These are phyloP conservation scores for Globisporangium abappressorium DNA, from an alignment of 352 stramenopile species.

Conservation along the genomic window DNA sequence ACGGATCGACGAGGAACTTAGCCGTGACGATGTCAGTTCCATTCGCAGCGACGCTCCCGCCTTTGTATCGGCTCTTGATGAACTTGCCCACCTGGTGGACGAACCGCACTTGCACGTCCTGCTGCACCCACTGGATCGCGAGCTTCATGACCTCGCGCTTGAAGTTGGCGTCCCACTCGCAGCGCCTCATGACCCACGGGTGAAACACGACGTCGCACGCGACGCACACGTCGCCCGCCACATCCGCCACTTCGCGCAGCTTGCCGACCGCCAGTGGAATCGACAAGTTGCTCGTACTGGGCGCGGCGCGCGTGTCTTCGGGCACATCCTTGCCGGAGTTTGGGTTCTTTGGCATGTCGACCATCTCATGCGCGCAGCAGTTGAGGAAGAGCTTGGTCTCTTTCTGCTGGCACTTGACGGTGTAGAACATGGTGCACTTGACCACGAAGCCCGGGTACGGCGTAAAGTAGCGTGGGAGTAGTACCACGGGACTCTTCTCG, in stretches of 20 bases:
- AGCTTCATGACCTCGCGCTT: constrained; percentile 82
- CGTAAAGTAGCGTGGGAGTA: constrained; percentile 50
- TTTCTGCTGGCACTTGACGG: constrained; percentile 55
- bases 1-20: constrained; percentile 62
- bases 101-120: constrained; percentile 50
- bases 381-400: constrained; percentile 83
- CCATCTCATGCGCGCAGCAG: constrained; percentile 62
- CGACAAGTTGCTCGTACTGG: constrained; percentile 70
- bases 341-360: constrained; percentile 75
- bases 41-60: constrained; percentile 36
- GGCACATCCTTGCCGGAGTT: constrained; percentile 63
- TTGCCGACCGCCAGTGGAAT: constrained; percentile 72
- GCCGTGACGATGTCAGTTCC: constrained; percentile 69
- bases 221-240: constrained; percentile 35
- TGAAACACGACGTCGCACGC: constrained; percentile 80
- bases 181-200: constrained; percentile 70
- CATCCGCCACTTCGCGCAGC: constrained; percentile 48
- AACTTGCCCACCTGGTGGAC: constrained; percentile 55
- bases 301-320: constrained; percentile 51
- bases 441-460: constrained; percentile 71
- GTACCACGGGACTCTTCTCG: neutral
- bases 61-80: constrained; percentile 86
- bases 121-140: constrained; percentile 73
- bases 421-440: constrained; percentile 61
- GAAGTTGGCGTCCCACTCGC: constrained; percentile 73